A percentile compares a stretch with the other conserved stretches of the same genome.
These are phyloP conservation scores for Lodderomyces pseudojiufengensis DNA, from an alignment of 1,139 yeast species.

Conservation along the genomic window DNA sequence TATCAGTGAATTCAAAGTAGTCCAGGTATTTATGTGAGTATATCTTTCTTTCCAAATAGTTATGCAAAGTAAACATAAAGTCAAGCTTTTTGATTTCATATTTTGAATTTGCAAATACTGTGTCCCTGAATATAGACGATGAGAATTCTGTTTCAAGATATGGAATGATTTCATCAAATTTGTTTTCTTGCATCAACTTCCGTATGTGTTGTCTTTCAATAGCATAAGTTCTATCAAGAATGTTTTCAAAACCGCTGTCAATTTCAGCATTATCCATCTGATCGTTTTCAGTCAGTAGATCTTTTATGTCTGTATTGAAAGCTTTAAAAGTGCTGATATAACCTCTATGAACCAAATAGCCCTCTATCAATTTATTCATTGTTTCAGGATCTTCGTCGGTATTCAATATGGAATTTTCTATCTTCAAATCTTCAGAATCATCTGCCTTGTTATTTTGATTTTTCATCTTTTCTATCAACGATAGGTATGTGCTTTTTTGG, in stretches of 20 bases:
- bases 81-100: slow-evolving; percentile 54
- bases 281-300: slow-evolving; percentile 28
- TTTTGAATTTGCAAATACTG: slow-evolving; percentile 38
- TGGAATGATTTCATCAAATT: slow-evolving; percentile 46
- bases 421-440: slow-evolving; percentile 1
- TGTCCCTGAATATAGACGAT: slow-evolving; percentile 24
- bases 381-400: slow-evolving; percentile 28
- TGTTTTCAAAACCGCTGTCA: no score
- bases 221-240: slow-evolving; percentile 22
- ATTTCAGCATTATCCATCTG: no score
- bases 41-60: slow-evolving; percentile 20
- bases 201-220: slow-evolving; percentile 51
- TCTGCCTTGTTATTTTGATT: slow-evolving; percentile 2
- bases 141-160: slow-evolving; percentile 31
- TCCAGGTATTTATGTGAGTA: slow-evolving; percentile 16
- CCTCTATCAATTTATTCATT: slow-evolving; percentile 57
- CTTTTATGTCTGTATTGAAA: slow-evolving; percentile 43
- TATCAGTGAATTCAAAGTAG: slow-evolving; percentile 11
- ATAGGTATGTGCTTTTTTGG: slow-evolving; percentile 15
- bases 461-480: slow-evolving; percentile 11
- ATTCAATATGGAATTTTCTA: slow-evolving; percentile 24
- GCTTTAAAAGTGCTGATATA: slow-evolving; percentile 64
- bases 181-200: slow-evolving; percentile 39
- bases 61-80: slow-evolving; percentile 34
- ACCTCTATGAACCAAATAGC: slow-evolving; percentile 74